A percentile compares a stretch with the other conserved stretches of the same genome.
Conservation (phyloP, 768 basidiomycete species). For the Mycena leptocephala region DNA sequence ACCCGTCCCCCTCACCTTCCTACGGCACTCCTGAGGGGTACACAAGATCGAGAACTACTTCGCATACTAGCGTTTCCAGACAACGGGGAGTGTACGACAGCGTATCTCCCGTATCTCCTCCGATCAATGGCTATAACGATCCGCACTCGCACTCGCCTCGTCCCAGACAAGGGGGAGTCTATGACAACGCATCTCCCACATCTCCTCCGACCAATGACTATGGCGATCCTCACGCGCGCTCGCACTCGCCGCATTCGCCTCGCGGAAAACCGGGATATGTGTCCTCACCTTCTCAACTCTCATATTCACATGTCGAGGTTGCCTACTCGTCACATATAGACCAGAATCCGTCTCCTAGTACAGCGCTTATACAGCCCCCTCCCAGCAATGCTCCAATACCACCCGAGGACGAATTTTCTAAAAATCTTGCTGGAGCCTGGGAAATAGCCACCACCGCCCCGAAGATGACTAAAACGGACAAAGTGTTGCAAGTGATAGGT, state of each 20-base stretch:
- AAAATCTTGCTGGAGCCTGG: constrained; percentile 28
- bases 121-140: constrained; percentile 3
- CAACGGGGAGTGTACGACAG: constrained; percentile 8
- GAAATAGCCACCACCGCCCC: constrained; percentile 22
- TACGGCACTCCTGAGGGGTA: not conserved
- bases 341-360: not conserved
- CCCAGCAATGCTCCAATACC: not conserved
- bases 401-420: constrained; percentile 28
- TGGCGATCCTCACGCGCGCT: too few relatives aligned
- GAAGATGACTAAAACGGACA: constrained; percentile 24
- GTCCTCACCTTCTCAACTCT: constrained; percentile 26
- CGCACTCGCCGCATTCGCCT: not conserved
- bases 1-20: not conserved
- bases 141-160: too few relatives aligned
- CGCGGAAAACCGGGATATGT: constrained; percentile 23
- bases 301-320: constrained; percentile 14
- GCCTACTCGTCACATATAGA: not conserved
- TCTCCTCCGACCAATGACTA: constrained; percentile 10
- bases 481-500: constrained; percentile 28
- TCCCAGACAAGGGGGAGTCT: not conserved
- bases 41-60: constrained; percentile 19
- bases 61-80: not conserved
- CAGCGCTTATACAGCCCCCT: not conserved
- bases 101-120: constrained; percentile 4
- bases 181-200: not conserved